Conservation (phyloP, 441 rosid species). For the Rhodomyrtus psidioides region DNA sequence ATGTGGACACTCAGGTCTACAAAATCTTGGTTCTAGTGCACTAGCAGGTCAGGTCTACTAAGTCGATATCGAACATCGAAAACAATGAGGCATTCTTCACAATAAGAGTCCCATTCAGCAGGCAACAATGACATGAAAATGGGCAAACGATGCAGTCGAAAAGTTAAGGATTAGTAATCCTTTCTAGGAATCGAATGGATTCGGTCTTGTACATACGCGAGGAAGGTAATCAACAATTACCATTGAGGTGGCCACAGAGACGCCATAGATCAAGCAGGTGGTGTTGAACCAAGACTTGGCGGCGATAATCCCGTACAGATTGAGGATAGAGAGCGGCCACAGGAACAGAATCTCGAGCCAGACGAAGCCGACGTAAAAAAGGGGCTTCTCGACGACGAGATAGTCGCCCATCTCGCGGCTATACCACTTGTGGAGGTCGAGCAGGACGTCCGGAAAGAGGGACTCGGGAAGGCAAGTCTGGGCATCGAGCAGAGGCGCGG, state of each 20-base stretch:
- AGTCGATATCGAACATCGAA: background rate
- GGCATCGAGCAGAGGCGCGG: conserved; percentile 16
- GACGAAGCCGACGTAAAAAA: background rate
- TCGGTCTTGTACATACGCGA: background rate
- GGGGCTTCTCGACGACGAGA: background rate
- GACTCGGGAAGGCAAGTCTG: background rate
- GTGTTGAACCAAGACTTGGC: conserved; percentile 60
- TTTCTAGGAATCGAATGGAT: background rate
- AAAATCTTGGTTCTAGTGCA: too few relatives aligned
- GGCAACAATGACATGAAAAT: background rate
- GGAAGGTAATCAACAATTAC: conserved; percentile 16
- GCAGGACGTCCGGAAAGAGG: background rate
- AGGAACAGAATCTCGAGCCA: background rate
- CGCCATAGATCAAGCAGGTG: conserved; percentile 69
- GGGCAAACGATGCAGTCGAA: background rate
- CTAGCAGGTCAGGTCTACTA: too few relatives aligned
- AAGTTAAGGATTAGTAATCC: background rate
- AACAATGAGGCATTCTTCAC: background rate
- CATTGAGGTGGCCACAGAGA: conserved; percentile 52
- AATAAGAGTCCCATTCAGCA: background rate
- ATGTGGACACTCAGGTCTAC: too few relatives aligned
- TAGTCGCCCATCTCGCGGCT: background rate
- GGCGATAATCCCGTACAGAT: conserved; percentile 40
- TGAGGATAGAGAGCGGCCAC: conserved; percentile 23
- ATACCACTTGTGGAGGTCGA: background rate